Conservation (phyloP, 306 rosid species). For the Castanopsis chinensis region DNA sequence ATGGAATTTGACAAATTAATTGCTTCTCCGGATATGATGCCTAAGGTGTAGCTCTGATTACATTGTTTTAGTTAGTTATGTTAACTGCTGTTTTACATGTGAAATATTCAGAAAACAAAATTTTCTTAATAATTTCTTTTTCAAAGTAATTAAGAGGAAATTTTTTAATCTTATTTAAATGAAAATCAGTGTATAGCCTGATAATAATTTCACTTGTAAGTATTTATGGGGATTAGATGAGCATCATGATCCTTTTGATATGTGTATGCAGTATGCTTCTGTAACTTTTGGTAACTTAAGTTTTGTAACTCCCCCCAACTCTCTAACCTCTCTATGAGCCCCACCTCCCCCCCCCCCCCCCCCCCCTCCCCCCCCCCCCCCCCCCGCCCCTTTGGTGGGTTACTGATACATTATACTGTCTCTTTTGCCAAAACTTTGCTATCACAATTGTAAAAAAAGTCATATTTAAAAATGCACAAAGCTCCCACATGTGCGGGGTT, state of each 20-base stretch:
- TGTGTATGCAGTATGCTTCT: not conserved
- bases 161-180: slow-evolving; percentile 8
- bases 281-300: not conserved
- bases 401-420: too few species aligned
- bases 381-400: too few species aligned
- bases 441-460: not conserved
- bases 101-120: not conserved
- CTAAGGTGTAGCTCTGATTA: slow-evolving; percentile 68
- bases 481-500: too few species aligned
- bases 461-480: too few species aligned
- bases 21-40: slow-evolving; percentile 99
- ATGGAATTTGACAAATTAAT: slow-evolving; percentile 99
- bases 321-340: too few species aligned
- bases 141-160: not conserved
- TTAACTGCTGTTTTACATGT: not conserved
- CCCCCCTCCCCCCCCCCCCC: too few species aligned
- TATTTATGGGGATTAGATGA: not conserved
- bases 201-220: not conserved
- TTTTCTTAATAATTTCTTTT: not conserved
- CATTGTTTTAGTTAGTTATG: slow-evolving; percentile 21
- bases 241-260: not conserved
- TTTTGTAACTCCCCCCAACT: too few species aligned
- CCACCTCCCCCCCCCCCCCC: too few species aligned
- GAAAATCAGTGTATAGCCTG: not conserved
- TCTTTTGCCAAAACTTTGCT: too few species aligned